Conservation (phyloP, 1,284 basidiomycete species). For the Neotropicomus parvogracilis region DNA sequence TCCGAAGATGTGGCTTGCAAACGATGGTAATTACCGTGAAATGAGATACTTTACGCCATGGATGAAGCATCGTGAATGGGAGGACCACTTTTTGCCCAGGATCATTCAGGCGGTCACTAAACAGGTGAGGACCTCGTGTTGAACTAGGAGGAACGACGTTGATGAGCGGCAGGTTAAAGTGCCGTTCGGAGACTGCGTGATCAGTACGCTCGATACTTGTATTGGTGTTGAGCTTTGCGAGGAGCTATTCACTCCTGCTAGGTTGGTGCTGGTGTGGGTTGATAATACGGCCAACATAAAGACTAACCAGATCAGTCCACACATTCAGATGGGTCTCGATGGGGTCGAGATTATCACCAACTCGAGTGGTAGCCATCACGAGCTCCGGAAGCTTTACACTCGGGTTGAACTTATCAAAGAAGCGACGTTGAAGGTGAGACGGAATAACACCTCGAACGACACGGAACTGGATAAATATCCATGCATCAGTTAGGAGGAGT, state of each 20-base stretch:
- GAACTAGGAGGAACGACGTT: not conserved
- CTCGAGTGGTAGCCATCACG: constrained; percentile 96
- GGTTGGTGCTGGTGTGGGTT: constrained; percentile 46
- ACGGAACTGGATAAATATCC: not conserved
- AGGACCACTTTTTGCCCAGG: constrained; percentile 86
- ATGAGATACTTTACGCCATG: constrained; percentile 96
- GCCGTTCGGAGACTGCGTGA: constrained; percentile 92
- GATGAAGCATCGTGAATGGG: constrained; percentile 82
- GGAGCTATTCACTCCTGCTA: constrained; percentile 94
- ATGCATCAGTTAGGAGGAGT: constrained; percentile 80
- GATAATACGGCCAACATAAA: not conserved
- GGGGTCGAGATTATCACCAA: constrained; percentile 99
- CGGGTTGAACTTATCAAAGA: constrained; percentile 96
- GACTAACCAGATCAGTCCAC: constrained; percentile 53
- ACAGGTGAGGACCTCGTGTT: constrained; percentile 54
- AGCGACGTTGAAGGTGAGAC: constrained; percentile 83
- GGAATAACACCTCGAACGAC: not conserved
- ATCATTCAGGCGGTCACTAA: constrained; percentile 84
- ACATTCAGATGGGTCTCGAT: constrained; percentile 94
- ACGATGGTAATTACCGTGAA: constrained; percentile 98
- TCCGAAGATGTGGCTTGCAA: constrained; percentile 99
- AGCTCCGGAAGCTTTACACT: constrained; percentile 89
- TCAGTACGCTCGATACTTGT: constrained; percentile 92
- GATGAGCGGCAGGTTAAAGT: constrained; percentile 57
- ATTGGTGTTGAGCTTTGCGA: constrained; percentile 97